These are phyloP conservation scores for Heliocybe sulcata DNA, from an alignment of 1,284 basidiomycete genomes.

Conservation along the genomic window DNA sequence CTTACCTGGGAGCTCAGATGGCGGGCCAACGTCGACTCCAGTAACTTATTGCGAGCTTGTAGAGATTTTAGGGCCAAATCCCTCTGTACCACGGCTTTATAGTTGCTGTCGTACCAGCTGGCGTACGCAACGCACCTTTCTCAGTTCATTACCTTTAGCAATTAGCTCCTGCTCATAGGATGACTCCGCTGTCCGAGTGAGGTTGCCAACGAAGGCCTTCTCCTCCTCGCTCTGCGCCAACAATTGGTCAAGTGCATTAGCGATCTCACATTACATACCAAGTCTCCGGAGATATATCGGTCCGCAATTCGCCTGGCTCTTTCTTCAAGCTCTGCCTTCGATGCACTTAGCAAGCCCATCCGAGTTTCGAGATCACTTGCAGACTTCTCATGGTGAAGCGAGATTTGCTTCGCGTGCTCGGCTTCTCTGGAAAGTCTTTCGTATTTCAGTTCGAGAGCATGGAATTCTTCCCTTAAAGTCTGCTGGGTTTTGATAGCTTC, in stretches of 20 bases:
- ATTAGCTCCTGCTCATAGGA: slow-evolving; percentile 28
- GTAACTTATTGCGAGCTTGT: slow-evolving; percentile 20
- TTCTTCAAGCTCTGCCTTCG: slow-evolving; percentile 16
- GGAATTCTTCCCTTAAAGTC: slow-evolving; percentile 5
- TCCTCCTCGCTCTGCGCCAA: slow-evolving; percentile 24
- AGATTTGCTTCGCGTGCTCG: background rate
- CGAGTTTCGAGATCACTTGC: slow-evolving; percentile 15
- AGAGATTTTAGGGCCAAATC: slow-evolving; percentile 24
- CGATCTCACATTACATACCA: slow-evolving; percentile 17
- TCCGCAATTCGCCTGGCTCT: slow-evolving; percentile 22
- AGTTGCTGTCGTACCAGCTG: background rate
- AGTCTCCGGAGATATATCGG: slow-evolving; percentile 25
- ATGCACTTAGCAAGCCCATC: slow-evolving; percentile 18
- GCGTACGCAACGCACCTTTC: slow-evolving; percentile 18
- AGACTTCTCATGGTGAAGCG: slow-evolving; percentile 12
- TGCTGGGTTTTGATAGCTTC: slow-evolving; percentile 8
- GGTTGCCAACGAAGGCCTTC: slow-evolving; percentile 24
- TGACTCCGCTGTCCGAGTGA: slow-evolving; percentile 23
- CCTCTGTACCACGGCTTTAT: slow-evolving; percentile 20
- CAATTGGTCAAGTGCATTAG: background rate
- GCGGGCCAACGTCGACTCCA: slow-evolving; percentile 21
- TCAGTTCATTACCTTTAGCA: slow-evolving; percentile 29
- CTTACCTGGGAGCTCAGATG: slow-evolving; percentile 16
- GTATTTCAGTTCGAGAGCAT: slow-evolving; percentile 3
- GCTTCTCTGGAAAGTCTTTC: slow-evolving; percentile 2